Evolutionary conservation across 2,329 filamentous ascomycete species (phyloP), one percentile per base, ranked within the genome.

Genomic region (Sarocladiaceae sp.): DNA sequence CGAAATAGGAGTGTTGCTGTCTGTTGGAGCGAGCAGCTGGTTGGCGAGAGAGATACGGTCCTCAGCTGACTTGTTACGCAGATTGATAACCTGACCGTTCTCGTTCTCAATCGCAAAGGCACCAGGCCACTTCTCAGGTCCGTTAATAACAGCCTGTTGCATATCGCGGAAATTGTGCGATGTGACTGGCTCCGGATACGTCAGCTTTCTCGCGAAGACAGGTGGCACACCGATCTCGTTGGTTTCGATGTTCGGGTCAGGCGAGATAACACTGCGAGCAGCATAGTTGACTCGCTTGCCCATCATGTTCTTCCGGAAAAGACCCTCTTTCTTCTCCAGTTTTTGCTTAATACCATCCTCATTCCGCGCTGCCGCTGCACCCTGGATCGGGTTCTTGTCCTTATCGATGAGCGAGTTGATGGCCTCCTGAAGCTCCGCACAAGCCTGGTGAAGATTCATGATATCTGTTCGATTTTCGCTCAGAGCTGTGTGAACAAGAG

Each of bases 271-370:
- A 75, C 87, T 95, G 62, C 93, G 85, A 29, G 93, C 93, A 41
- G 93, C 93, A 62, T 93, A 97, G 64, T 98, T 97, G 68, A 98
- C 93, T 72, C 93, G 89, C 73, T 98, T 98, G 49, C 93, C 93
- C 93, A 98, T 98, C 93, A 98, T 97, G 66, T 98, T 96, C 72
- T 95, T 97, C 56, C 93, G 78, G 73, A 98, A 98, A 23, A 98
- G 74, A 52, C 93, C 93, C 60, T 98, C 94, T 67, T 98, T 98
- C 74, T 98, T 98, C 67, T 98, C 93, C 21, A 98, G 75, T 59
- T 90, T 85, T 61, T 98, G 93, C 68, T 98, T 98, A 68, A 98
- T 95, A 54, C 94, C 93, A 51, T 95, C 90, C 49, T 94, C 87
- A 44, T 88, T 85, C 45, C 82, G 76, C 56, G 84, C 83, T 12